Percentiles rank a stretch among this genome's conserved stretches.
Evolutionary conservation across 768 basidiomycete genomes (phyloP).

Genomic region (Botryobasidium botryosum): DNA sequence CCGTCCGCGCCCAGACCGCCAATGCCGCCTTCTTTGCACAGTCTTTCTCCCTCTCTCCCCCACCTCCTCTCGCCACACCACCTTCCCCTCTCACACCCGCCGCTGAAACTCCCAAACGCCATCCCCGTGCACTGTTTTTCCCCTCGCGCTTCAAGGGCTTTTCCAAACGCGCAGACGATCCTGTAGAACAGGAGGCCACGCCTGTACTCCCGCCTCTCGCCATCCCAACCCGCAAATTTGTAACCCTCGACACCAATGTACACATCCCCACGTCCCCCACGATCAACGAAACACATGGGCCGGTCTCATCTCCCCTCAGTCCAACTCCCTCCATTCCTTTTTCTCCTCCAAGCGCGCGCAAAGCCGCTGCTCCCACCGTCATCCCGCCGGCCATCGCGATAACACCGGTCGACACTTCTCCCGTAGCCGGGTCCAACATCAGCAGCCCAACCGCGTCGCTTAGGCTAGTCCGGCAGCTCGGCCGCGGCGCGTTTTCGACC

Average conservation of each 20-base stretch:
- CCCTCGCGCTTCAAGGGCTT: background rate
- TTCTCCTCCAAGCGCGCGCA: background rate
- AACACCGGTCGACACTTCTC: too few relatives aligned
- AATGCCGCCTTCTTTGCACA: background rate
- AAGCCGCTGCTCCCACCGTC: background rate
- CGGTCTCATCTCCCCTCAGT: too few relatives aligned
- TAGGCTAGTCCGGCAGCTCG: slow-evolving; percentile 35
- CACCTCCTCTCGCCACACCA: background rate
- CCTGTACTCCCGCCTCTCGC: slow-evolving; percentile 1
- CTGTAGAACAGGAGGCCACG: slow-evolving; percentile 15
- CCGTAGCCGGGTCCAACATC: too few relatives aligned
- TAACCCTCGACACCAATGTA: background rate
- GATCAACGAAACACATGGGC: too few relatives aligned
- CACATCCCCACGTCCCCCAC: background rate
- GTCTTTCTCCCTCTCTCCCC: background rate
- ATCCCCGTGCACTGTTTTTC: slow-evolving; percentile 4
- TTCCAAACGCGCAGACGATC: slow-evolving; percentile 11
- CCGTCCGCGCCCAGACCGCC: background rate
- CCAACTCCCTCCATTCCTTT: too few relatives aligned
- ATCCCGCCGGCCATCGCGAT: slow-evolving; percentile 7
- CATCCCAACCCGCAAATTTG: background rate
- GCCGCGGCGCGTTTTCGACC: slow-evolving; percentile 55
- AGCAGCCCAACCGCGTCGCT: too few relatives aligned
- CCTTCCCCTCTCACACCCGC: slow-evolving; percentile 4
- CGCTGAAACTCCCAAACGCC: slow-evolving; percentile 2